phyloP scores from a whole-genome alignment of 495 filamentous ascomycete genomes.

The Penicillium goetzii region DNA sequence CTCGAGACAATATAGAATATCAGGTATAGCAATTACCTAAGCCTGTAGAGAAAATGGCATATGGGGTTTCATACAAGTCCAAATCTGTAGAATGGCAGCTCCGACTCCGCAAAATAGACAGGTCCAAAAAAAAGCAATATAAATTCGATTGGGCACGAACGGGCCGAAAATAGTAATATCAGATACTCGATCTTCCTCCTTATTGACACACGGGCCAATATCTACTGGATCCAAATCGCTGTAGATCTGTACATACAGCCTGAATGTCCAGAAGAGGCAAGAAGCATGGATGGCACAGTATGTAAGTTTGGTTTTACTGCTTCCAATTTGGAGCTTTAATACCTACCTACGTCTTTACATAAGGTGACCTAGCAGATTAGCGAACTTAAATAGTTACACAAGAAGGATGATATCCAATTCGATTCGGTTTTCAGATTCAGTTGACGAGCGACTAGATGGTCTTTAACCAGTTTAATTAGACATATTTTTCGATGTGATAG shows the following conservation, averaged over 20 bases:
- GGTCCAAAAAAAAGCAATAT: slow-evolving; percentile 1
- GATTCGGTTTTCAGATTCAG: neutral
- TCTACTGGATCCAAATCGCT: neutral
- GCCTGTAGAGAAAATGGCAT: neutral
- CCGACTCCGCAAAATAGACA: neutral
- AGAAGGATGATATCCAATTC: neutral
- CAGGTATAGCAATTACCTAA: neutral
- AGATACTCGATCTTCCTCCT: neutral
- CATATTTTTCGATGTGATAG: neutral
- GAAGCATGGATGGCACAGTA: neutral
- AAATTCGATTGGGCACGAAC: neutral
- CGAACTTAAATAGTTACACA: too few species aligned
- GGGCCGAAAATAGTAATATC: neutral
- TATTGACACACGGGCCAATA: neutral
- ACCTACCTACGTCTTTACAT: neutral
- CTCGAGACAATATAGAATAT: neutral
- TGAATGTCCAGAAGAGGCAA: neutral
- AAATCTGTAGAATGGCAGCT: neutral
- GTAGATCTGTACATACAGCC: neutral
- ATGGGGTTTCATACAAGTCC: neutral
- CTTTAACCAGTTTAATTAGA: neutral
- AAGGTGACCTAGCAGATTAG: neutral
- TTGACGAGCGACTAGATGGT: neutral
- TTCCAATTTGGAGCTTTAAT: too few species aligned
- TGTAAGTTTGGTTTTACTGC: neutral